phyloP scores from a whole-genome alignment of 2,329 filamentous ascomycete species.

The Apiospora aurea region DNA sequence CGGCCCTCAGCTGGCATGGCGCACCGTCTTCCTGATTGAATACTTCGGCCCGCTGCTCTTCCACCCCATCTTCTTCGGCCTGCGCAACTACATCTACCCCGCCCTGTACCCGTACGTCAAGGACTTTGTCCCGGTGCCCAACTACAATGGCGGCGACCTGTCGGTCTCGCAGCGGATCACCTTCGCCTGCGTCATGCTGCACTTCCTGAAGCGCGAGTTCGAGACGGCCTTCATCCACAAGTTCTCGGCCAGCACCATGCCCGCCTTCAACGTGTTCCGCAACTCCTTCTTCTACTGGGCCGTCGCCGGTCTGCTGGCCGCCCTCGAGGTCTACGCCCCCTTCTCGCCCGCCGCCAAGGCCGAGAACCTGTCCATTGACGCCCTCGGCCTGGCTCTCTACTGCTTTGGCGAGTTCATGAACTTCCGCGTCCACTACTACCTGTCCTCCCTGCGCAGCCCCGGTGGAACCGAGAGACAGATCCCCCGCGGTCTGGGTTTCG shows the following conservation, averaged over 20 bases:
- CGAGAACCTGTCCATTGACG: slow-evolving; percentile 60
- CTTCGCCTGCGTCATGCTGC: slow-evolving; percentile 75
- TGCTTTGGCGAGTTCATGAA: slow-evolving; percentile 82
- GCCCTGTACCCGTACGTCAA: slow-evolving; percentile 52
- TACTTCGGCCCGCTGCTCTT: slow-evolving; percentile 92
- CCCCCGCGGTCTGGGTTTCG: slow-evolving; percentile 84
- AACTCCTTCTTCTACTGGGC: slow-evolving; percentile 97
- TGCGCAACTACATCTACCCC: slow-evolving; percentile 77
- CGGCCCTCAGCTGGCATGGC: slow-evolving; percentile 89
- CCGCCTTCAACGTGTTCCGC: slow-evolving; percentile 86
- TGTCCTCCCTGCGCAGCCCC: slow-evolving; percentile 77
- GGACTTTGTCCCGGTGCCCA: slow-evolving; percentile 50
- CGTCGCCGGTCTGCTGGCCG: slow-evolving; percentile 79
- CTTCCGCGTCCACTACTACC: slow-evolving; percentile 78
- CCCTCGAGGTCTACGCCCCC: slow-evolving; percentile 85
- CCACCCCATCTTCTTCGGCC: slow-evolving; percentile 75
- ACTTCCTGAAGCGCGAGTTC: slow-evolving; percentile 94
- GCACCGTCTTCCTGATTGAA: slow-evolving; percentile 92
- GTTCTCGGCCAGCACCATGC: slow-evolving; percentile 96
- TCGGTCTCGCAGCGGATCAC: slow-evolving; percentile 74
- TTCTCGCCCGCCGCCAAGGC: slow-evolving; percentile 69
- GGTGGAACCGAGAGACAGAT: slow-evolving; percentile 90
- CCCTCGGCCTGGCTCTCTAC: slow-evolving; percentile 75
- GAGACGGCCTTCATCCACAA: slow-evolving; percentile 95
- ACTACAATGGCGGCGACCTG: slow-evolving; percentile 54